Evolutionary conservation across 2,329 filamentous ascomycete genomes (phyloP).

Genomic region (Ploettnerulaceae sp.): DNA sequence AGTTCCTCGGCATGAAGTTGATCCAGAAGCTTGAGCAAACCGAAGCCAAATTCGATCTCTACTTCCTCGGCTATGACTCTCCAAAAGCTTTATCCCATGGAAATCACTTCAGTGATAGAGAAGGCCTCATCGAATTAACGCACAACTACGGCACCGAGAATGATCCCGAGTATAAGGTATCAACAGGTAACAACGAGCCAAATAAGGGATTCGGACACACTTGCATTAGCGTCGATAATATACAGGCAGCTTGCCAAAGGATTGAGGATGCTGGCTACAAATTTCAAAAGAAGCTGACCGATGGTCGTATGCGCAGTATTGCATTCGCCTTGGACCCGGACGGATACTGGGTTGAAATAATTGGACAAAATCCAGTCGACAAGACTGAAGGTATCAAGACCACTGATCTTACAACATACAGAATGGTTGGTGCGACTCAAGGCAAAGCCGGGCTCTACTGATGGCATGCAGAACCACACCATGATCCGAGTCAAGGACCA

Average conservation of each 20-base stretch:
- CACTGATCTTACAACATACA: slow-evolving; percentile 72
- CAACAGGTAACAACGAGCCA: slow-evolving; percentile 89
- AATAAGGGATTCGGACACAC: slow-evolving; percentile 68
- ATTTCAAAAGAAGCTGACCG: slow-evolving; percentile 91
- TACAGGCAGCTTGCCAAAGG: slow-evolving; percentile 84
- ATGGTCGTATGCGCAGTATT: slow-evolving; percentile 82
- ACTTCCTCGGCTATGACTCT: slow-evolving; percentile 88
- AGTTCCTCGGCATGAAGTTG: slow-evolving; percentile 81
- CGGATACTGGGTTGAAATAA: slow-evolving; percentile 78
- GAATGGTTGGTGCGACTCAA: slow-evolving; percentile 46
- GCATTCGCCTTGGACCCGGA: slow-evolving; percentile 89
- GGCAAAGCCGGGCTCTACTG: not conserved
- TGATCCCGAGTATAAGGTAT: slow-evolving; percentile 73
- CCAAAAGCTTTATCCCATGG: slow-evolving; percentile 69
- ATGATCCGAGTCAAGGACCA: slow-evolving; percentile 92
- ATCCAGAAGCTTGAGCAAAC: slow-evolving; percentile 78
- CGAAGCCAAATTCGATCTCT: slow-evolving; percentile 88
- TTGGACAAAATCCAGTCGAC: slow-evolving; percentile 66
- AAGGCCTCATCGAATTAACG: slow-evolving; percentile 84
- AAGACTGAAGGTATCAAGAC: slow-evolving; percentile 66
- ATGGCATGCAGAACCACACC: slow-evolving; percentile 63
- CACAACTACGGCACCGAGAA: slow-evolving; percentile 85
- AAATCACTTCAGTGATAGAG: slow-evolving; percentile 70
- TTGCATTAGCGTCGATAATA: slow-evolving; percentile 75
- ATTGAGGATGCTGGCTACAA: slow-evolving; percentile 85